Evolutionary conservation across 495 filamentous ascomycete species (phyloP).

Genomic region (Penicillium longicatenatum): DNA sequence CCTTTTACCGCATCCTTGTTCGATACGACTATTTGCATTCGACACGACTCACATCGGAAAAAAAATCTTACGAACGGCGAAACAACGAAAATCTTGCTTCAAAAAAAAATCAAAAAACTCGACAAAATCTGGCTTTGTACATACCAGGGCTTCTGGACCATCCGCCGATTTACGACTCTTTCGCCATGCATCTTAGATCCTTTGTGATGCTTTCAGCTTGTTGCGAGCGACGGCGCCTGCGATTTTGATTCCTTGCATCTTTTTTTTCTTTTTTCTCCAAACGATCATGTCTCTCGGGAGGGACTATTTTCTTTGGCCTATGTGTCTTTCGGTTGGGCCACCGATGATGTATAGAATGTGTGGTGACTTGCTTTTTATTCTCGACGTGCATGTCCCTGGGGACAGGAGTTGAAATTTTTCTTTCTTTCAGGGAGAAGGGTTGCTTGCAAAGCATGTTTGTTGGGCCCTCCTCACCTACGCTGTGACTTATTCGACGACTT

Average conservation of each 20-base stretch:
- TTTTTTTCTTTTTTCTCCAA: constrained; percentile 22
- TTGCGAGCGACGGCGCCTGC: constrained; percentile 53
- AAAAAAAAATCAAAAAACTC: constrained; percentile 18
- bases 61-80: constrained; percentile 36
- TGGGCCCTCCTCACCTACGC: constrained; percentile 32
- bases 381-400: constrained; percentile 38
- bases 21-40: constrained; percentile 33
- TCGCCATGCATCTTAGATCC: constrained; percentile 43
- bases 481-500: constrained; percentile 34
- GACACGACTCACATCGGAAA: constrained; percentile 35
- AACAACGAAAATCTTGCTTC: neutral
- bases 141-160: constrained; percentile 29
- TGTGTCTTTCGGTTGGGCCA: constrained; percentile 32
- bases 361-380: constrained; percentile 39
- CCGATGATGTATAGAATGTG: constrained; percentile 52
- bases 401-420: constrained; percentile 42
- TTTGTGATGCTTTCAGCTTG: constrained; percentile 44
- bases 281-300: constrained; percentile 49
- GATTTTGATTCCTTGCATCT: constrained; percentile 44
- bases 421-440: constrained; percentile 26
- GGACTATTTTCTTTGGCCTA: constrained; percentile 33
- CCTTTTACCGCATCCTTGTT: constrained; percentile 35
- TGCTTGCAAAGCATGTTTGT: constrained; percentile 26
- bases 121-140: constrained; percentile 40
- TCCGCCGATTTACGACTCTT: constrained; percentile 39